Percentiles rank a stretch among this genome's conserved stretches.
These are phyloP conservation scores for Brachypodium distachyon DNA, from an alignment of 202 grass and related monocot species.

Conservation along the genomic window DNA sequence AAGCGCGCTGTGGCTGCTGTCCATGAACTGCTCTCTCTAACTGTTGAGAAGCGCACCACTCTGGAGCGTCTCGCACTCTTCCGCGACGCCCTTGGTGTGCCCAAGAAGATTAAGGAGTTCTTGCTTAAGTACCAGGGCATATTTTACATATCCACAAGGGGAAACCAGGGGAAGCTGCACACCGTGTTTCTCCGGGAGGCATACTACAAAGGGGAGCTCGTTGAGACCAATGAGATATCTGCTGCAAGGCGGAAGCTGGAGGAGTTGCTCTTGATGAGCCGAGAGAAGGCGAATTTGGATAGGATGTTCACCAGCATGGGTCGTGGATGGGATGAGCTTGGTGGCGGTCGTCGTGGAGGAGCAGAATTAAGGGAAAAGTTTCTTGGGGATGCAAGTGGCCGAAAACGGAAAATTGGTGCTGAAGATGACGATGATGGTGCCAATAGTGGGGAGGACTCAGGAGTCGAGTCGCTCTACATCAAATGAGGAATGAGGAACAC, in stretches of 20 bases:
- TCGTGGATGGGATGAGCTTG: slow-evolving; percentile 33
- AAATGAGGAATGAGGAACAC: slow-evolving; percentile 56
- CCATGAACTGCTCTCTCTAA: slow-evolving; percentile 69
- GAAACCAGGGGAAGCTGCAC: slow-evolving; percentile 85
- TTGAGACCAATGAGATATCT: slow-evolving; percentile 52
- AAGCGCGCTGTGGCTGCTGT: slow-evolving; percentile 72
- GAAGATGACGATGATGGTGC: slow-evolving; percentile 21
- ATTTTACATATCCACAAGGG: slow-evolving; percentile 83
- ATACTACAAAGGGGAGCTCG: slow-evolving; percentile 63
- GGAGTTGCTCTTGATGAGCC: slow-evolving; percentile 61
- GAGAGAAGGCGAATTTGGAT: slow-evolving; percentile 72
- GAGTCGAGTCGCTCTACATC: slow-evolving; percentile 78
- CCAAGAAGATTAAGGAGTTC: slow-evolving; percentile 92
- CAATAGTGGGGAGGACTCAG: slow-evolving; percentile 58
- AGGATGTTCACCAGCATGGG: slow-evolving; percentile 85
- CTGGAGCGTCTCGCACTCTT: slow-evolving; percentile 75
- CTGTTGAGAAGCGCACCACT: slow-evolving; percentile 63
- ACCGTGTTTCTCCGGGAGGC: slow-evolving; percentile 79
- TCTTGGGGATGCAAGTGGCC: slow-evolving; percentile 24
- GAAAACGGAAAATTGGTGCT: slow-evolving; percentile 5
- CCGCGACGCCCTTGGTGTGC: slow-evolving; percentile 58
- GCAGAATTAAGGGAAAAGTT: slow-evolving; percentile 32
- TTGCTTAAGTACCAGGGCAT: slow-evolving; percentile 82
- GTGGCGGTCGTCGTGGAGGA: background rate
- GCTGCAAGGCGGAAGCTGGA: slow-evolving; percentile 45